Percentiles rank a stretch among this genome's conserved stretches.
Evolutionary conservation across 805 yeast species (phyloP).

Genomic region (Huiozyma sinensis): DNA sequence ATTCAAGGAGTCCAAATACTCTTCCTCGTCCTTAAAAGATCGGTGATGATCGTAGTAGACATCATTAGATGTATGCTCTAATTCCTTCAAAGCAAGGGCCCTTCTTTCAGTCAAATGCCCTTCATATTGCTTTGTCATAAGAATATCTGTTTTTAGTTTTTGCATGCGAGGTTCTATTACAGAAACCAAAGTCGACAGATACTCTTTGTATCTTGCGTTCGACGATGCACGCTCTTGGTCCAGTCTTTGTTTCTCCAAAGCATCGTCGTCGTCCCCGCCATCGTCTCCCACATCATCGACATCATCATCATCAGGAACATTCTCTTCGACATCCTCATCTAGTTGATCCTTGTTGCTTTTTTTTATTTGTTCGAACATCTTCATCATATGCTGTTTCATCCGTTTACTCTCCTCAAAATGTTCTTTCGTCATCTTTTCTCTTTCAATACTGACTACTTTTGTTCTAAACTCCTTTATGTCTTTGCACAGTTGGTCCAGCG

Average conservation of each 20-base stretch:
- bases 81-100: constrained; percentile 15
- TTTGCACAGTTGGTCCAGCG: constrained; percentile 26
- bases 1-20: constrained; percentile 9
- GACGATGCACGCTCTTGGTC: constrained; percentile 9
- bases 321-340: constrained; percentile 3
- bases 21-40: constrained; percentile 17
- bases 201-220: constrained; percentile 8
- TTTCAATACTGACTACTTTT: constrained; percentile 42
- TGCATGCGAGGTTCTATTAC: constrained; percentile 14
- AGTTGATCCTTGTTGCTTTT: constrained; percentile 7
- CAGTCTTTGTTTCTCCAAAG: constrained; percentile 8
- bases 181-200: constrained; percentile 9
- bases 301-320: constrained; percentile 4
- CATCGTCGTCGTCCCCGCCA: constrained; percentile 3
- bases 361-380: constrained; percentile 20
- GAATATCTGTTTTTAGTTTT: constrained; percentile 7
- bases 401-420: constrained; percentile 19
- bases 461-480: constrained; percentile 48
- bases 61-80: constrained; percentile 16
- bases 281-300: constrained; percentile 12
- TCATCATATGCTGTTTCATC: constrained; percentile 17
- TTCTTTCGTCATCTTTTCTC: constrained; percentile 38
- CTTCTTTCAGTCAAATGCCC: constrained; percentile 6
- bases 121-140: constrained; percentile 13
- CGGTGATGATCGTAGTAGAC: constrained; percentile 21